Evolutionary conservation across 805 yeast genomes (phyloP).

Genomic region (Clavispora carvajalis): DNA sequence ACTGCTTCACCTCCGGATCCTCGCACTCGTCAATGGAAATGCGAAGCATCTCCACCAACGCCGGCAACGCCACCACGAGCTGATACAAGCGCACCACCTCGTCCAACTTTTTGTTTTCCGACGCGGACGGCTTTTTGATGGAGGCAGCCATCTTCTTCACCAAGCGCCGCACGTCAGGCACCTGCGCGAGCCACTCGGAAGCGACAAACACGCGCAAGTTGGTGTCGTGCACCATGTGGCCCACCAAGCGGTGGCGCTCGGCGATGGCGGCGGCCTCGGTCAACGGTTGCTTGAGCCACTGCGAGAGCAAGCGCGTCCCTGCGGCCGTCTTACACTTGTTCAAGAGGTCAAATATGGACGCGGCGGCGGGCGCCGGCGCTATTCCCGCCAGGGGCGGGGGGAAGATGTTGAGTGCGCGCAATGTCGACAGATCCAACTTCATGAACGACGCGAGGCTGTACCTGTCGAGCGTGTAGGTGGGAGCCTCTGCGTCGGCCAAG

Average conservation of each 20-base stretch:
- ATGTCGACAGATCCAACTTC: slow-evolving; percentile 88
- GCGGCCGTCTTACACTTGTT: slow-evolving; percentile 85
- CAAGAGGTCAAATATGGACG: slow-evolving; percentile 73
- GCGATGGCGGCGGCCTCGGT: slow-evolving; percentile 56
- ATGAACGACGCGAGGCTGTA: slow-evolving; percentile 76
- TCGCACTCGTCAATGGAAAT: slow-evolving; percentile 34
- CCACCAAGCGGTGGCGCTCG: slow-evolving; percentile 73
- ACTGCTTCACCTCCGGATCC: slow-evolving; percentile 19
- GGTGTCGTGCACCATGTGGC: slow-evolving; percentile 63
- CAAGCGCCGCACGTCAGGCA: slow-evolving; percentile 80
- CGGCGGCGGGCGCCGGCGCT: slow-evolving; percentile 21
- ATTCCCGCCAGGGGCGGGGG: slow-evolving; percentile 35
- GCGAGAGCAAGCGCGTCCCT: slow-evolving; percentile 83
- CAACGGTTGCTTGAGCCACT: slow-evolving; percentile 95
- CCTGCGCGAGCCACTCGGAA: slow-evolving; percentile 58
- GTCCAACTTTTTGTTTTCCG: slow-evolving; percentile 61
- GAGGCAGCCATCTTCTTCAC: slow-evolving; percentile 54
- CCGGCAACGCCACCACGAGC: slow-evolving; percentile 67
- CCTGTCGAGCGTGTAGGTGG: slow-evolving; percentile 50
- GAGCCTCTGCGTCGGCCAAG: slow-evolving; percentile 44
- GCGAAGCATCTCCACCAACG: slow-evolving; percentile 49
- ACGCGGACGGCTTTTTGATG: slow-evolving; percentile 23
- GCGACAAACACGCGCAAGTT: slow-evolving; percentile 60
- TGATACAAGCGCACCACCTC: slow-evolving; percentile 90
- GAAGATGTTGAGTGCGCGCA: slow-evolving; percentile 80